Evolutionary conservation across 2,329 filamentous ascomycete species (phyloP), one percentile per base, ranked within the genome.

Genomic region (Colletotrichum acutatum): DNA sequence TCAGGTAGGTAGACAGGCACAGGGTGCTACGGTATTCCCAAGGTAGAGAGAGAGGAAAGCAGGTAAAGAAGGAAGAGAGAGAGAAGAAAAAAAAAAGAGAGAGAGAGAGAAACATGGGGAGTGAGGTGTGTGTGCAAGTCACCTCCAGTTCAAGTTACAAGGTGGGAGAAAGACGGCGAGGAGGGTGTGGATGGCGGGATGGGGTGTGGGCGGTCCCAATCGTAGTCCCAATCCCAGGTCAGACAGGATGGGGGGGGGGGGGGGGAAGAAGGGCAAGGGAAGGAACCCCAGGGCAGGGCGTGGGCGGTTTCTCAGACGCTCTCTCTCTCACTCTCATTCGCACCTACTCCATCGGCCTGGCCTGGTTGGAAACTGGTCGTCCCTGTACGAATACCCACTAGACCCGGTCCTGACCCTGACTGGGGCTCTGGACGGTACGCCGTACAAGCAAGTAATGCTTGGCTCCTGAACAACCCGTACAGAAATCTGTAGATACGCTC

Each of bases 131-230:
- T 49, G 42, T 49, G 37, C 37, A 46, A 62, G 59, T 46, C 11
- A 34, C 32, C 32, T 34, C 11, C 32, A 34, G 32, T 34, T 12
- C 59, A 32, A 49, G 59, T 22, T 49, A 19, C 24, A 19, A 16
- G 61, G 56, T 61, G 71, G 71, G 57, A 65, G 37, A 72, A 22
- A 22, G 52, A 57, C 58, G 19, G 64, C 66, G 63, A 49, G 57
- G 59, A 19, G 66, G 64, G 62, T 61, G 71, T 64, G 74, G 69
- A 69, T 56, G 32, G 42, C 62, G 66, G 72, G 61, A 62, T 53
- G 68, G 61, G 59, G 63, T 46, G 53, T n/a, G 42, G 42, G 42
- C 19, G 42, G 42, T 49, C 19, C 19, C 16, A 49, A 49, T 49
- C 42, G 42, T 4, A 49, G 19, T 49, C 42, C 42, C 7, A 49